These are phyloP conservation scores for Echites panduratus DNA, from an alignment of 257 asterid genomes.

Conservation along the genomic window DNA sequence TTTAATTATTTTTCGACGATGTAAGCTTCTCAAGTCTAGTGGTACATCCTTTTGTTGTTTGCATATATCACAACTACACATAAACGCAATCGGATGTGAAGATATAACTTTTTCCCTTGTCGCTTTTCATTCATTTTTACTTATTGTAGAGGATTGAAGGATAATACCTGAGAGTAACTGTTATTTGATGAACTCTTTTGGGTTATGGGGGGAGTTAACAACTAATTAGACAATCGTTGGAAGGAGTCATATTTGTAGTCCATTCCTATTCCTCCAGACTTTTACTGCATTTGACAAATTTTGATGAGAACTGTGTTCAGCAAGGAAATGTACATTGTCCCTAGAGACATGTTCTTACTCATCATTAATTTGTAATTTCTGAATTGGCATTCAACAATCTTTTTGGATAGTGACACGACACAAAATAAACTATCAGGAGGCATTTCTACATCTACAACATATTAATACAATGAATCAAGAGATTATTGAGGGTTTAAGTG, in stretches of 20 bases:
- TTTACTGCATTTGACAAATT: neutral
- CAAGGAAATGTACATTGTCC: neutral
- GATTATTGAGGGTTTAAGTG: neutral
- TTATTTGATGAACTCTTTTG: neutral
- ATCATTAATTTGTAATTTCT: neutral
- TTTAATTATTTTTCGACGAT: neutral
- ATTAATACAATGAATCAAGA: neutral
- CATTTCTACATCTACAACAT: neutral
- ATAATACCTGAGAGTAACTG: neutral
- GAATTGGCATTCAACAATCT: neutral
- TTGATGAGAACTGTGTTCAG: neutral
- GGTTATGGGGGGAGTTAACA: neutral
- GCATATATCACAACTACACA: neutral
- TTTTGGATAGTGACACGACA: neutral
- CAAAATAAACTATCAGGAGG: neutral
- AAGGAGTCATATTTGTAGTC: neutral
- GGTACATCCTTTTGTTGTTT: neutral
- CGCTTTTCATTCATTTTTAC: neutral
- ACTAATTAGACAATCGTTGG: too few species aligned
- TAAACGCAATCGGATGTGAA: neutral
- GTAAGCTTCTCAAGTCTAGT: neutral
- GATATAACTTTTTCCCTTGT: neutral
- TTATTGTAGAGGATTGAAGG: neutral
- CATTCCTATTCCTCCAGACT: neutral
- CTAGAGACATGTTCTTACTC: neutral